phyloP scores from a whole-genome alignment of 2,329 filamentous ascomycete species.

The Exophiala lecanii-corni region DNA sequence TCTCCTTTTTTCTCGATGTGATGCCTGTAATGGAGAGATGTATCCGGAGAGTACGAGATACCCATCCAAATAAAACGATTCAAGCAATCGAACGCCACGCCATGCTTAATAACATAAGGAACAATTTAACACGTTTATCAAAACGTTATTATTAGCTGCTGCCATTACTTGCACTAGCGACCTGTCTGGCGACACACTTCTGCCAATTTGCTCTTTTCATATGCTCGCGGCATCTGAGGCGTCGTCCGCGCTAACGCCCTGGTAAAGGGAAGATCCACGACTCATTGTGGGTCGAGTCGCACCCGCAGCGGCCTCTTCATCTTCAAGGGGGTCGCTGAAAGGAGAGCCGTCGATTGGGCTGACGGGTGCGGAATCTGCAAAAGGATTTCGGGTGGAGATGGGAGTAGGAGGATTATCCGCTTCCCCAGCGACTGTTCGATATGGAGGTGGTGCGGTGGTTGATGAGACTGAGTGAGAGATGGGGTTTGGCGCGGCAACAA shows the following conservation, averaged over 20 bases:
- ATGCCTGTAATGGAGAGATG: too few relatives aligned
- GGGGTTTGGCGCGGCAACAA: conserved; percentile 8
- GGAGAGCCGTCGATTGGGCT: conserved; percentile 23
- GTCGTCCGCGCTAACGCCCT: conserved; percentile 15
- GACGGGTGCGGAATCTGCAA: conserved; percentile 22
- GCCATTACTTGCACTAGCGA: background rate
- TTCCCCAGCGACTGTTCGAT: conserved; percentile 11
- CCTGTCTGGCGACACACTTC: conserved; percentile 23
- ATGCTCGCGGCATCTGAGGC: conserved; percentile 22
- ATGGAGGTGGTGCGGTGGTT: conserved; percentile 25
- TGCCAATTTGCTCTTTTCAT: conserved; percentile 19
- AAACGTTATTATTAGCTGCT: too few relatives aligned
- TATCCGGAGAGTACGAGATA: too few relatives aligned
- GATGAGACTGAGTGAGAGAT: conserved; percentile 20
- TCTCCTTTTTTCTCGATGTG: too few relatives aligned
- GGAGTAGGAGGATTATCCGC: conserved; percentile 5
- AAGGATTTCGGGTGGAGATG: conserved; percentile 16
- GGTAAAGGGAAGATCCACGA: conserved; percentile 22
- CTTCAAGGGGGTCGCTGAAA: conserved; percentile 23
- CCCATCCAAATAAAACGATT: too few relatives aligned
- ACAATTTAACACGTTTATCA: too few relatives aligned
- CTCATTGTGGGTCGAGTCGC: conserved; percentile 12
- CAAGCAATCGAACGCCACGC: too few relatives aligned
- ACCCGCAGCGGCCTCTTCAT: background rate
- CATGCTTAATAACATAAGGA: too few relatives aligned